A percentile compares a stretch with the other conserved stretches of the same genome.
Evolutionary conservation across 441 rosid genomes (phyloP).

Genomic region (Populus trichocarpa): DNA sequence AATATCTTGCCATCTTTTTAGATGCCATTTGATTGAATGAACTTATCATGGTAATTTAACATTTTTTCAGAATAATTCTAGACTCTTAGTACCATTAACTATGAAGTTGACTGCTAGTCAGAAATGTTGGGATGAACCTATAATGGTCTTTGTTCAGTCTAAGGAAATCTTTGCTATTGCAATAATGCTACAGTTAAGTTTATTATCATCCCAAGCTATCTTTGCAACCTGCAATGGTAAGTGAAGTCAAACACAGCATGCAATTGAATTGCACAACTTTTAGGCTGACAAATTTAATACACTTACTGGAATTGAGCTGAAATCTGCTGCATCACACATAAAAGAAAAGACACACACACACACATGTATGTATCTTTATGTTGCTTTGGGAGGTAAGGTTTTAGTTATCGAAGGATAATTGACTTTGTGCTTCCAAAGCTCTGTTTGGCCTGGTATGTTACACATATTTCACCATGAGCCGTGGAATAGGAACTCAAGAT

Average conservation of each 20-base stretch:
- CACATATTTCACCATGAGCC: not conserved
- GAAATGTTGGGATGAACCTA: not conserved
- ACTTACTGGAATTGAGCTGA: not conserved
- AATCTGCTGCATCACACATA: not conserved
- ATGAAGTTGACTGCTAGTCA: not conserved
- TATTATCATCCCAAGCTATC: not conserved
- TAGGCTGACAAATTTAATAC: not conserved
- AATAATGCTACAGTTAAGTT: not conserved
- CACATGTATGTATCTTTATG: too few relatives aligned
- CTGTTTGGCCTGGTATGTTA: not conserved
- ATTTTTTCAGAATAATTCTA: not conserved
- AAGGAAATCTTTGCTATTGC: not conserved
- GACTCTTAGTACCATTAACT: not conserved
- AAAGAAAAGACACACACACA: not conserved
- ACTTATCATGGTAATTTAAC: not conserved
- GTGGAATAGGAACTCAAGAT: not conserved
- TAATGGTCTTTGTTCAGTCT: not conserved
- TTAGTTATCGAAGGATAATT: not conserved
- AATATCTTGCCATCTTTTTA: not conserved
- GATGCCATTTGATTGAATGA: not conserved
- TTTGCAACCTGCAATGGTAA: not conserved
- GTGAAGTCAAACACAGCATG: not conserved
- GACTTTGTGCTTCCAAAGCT: not conserved
- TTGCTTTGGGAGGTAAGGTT: not conserved
- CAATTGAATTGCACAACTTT: not conserved